These are phyloP conservation scores for Ceratocystis variospora DNA, from an alignment of 2,329 filamentous ascomycete species.

Conservation along the genomic window DNA sequence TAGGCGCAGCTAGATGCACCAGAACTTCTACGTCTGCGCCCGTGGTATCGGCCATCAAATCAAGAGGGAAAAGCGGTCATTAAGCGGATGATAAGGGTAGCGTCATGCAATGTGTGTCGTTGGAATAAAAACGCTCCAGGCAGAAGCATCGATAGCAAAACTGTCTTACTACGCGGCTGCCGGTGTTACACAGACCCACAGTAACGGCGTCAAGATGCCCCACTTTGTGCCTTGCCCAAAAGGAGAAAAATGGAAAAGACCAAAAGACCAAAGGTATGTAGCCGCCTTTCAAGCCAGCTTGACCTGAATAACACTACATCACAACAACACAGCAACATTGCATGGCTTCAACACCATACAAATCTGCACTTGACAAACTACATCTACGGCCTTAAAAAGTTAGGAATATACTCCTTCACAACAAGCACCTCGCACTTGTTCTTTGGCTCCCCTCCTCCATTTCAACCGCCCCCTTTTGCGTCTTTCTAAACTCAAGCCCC, in stretches of 20 bases:
- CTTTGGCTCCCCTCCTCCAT: not conserved
- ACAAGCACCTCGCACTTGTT: not conserved
- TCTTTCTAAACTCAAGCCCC: not conserved
- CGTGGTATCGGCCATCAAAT: not conserved
- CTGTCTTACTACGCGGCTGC: not conserved
- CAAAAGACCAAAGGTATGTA: not conserved
- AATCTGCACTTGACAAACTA: too few relatives aligned
- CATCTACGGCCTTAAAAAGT: not conserved
- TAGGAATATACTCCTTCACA: not conserved
- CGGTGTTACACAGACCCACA: not conserved
- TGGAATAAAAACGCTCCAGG: not conserved
- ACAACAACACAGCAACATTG: too few relatives aligned
- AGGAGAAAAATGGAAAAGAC: not conserved
- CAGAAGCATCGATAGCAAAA: not conserved
- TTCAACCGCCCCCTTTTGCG: not conserved
- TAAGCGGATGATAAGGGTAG: not conserved
- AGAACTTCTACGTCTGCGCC: constrained; percentile 37
- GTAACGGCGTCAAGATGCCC: not conserved
- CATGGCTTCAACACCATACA: too few relatives aligned
- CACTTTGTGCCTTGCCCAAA: not conserved
- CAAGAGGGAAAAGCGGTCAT: not conserved
- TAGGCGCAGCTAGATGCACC: constrained; percentile 41
- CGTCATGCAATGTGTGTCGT: not conserved
- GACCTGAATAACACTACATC: not conserved
- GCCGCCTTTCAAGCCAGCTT: not conserved